These are phyloP conservation scores for Voacanga thouarsii DNA, from an alignment of 257 asterid genomes.

Conservation along the genomic window DNA sequence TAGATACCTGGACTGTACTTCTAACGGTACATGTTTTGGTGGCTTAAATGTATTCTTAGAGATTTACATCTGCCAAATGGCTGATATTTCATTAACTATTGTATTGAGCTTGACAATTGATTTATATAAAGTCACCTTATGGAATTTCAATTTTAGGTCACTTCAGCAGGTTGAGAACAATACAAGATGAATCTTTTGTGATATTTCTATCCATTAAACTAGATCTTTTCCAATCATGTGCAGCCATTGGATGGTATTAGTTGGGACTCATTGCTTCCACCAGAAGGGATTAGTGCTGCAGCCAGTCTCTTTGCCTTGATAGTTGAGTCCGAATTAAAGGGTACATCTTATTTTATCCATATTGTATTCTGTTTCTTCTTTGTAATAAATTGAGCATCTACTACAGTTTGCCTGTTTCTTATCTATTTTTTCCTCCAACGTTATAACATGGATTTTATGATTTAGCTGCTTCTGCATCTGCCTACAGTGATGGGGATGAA, in stretches of 20 bases:
- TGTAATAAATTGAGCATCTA: background rate
- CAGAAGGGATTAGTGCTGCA: conserved; percentile 80
- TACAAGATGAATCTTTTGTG: background rate
- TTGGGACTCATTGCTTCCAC: conserved; percentile 50
- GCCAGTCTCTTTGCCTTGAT: conserved; percentile 79
- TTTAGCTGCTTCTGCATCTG: conserved; percentile 83
- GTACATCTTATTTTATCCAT: conserved; percentile 36
- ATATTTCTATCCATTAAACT: conserved; percentile 1
- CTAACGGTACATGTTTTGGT: conserved; percentile 54
- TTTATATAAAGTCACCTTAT: background rate
- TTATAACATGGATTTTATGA: conserved; percentile 24
- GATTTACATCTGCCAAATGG: background rate
- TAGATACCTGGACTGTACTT: conserved; percentile 87
- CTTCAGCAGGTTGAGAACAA: background rate
- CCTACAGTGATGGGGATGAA: conserved; percentile 64
- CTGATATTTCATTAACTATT: background rate
- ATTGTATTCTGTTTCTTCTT: background rate
- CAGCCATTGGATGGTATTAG: conserved; percentile 68
- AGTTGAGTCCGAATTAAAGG: conserved; percentile 76
- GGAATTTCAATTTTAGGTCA: conserved; percentile 1
- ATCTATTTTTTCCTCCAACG: conserved; percentile 17
- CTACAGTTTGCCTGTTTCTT: conserved; percentile 8
- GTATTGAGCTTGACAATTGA: background rate
- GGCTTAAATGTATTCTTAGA: background rate
- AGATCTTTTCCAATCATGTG: conserved; percentile 20